A percentile compares a stretch with the other conserved stretches of the same genome.
phyloP scores from a whole-genome alignment of 495 filamentous ascomycete genomes.

The Aspergillus sclerotiicarbonarius region DNA sequence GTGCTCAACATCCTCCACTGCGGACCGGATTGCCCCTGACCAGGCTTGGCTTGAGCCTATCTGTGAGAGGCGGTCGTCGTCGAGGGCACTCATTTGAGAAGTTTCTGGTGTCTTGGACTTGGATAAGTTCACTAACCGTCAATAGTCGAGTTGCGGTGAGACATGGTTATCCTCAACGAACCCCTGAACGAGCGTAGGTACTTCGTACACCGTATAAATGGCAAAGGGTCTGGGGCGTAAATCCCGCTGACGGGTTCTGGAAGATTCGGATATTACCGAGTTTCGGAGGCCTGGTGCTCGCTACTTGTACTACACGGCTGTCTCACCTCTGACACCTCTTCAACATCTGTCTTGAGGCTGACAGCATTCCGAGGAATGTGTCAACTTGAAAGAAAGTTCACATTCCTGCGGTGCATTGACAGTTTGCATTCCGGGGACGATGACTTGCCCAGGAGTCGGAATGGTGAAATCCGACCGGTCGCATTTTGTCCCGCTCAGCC shows the following conservation, averaged over 20 bases:
- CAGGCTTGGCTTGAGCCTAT: constrained; percentile 17
- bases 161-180: background rate
- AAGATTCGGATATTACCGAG: background rate
- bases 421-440: too few species aligned
- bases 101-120: background rate
- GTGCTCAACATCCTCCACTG: constrained; percentile 1
- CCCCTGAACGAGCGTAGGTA: constrained; percentile 4
- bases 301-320: too few species aligned
- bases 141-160: constrained; percentile 1
- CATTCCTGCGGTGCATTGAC: too few species aligned
- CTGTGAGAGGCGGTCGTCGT: constrained; percentile 3
- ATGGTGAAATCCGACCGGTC: too few species aligned
- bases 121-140: background rate
- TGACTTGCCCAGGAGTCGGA: too few species aligned
- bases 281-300: background rate
- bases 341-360: too few species aligned
- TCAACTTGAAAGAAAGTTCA: too few species aligned
- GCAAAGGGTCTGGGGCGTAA: background rate
- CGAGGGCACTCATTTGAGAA: background rate
- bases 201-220: too few species aligned
- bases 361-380: too few species aligned
- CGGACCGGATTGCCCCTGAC: constrained; percentile 7
- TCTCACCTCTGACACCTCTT: too few species aligned
- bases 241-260: background rate
- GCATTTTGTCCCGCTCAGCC: too few species aligned